Conservation (phyloP, 306 rosid species). For the Crataegus laevigata region DNA sequence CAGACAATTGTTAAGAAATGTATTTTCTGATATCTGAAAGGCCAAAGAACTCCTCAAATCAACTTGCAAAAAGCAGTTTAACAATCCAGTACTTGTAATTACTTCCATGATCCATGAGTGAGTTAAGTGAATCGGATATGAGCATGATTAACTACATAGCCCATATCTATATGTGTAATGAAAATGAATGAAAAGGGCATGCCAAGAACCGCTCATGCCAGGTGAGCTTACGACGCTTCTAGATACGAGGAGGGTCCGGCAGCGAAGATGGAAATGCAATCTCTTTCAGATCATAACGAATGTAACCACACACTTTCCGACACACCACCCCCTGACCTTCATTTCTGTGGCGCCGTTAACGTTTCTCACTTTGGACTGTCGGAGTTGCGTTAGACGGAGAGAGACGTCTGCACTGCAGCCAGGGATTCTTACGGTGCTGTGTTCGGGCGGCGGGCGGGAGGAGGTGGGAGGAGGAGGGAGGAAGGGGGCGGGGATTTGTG, state of each 20-base stretch:
- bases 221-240: conserved; percentile 66
- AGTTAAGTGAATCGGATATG: neutral
- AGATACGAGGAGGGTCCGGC: conserved; percentile 73
- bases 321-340: conserved; percentile 68
- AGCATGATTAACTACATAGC: neutral
- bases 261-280: conserved; percentile 84
- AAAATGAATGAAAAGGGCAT: neutral
- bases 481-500: neutral
- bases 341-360: conserved; percentile 13
- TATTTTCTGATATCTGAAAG: neutral
- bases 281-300: conserved; percentile 80
- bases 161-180: neutral
- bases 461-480: too few relatives aligned
- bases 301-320: conserved; percentile 53
- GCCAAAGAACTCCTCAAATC: neutral
- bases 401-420: neutral
- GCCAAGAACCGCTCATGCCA: conserved; percentile 60
- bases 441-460: neutral
- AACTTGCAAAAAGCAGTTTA: neutral
- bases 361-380: neutral
- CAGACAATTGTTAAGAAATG: neutral
- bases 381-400: neutral
- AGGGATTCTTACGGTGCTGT: neutral
- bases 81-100: neutral
- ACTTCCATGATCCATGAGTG: neutral